phyloP scores from a whole-genome alignment of 495 filamentous ascomycete species.

The Talaromyces nanjingensis region DNA sequence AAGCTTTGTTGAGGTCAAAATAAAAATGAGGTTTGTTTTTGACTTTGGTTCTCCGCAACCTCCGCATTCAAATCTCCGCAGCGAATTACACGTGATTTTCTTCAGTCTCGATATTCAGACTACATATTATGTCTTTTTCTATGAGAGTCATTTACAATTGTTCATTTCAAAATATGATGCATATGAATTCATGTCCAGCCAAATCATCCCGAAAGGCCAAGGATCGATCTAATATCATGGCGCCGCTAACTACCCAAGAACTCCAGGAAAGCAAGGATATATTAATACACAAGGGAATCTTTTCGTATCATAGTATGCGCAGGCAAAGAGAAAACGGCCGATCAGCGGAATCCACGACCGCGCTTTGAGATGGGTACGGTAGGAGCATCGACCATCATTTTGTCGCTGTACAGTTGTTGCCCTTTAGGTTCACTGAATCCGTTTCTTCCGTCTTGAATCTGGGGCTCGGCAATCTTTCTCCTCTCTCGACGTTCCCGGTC shows the following conservation, averaged over 20 bases:
- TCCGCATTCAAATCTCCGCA: conserved; percentile 8
- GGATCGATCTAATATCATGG: neutral
- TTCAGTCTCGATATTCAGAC: neutral
- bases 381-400: conserved; percentile 39
- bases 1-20: neutral
- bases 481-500: conserved; percentile 37
- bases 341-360: conserved; percentile 9
- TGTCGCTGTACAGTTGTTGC: conserved; percentile 31
- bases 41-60: conserved; percentile 5
- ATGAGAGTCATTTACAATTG: too few relatives aligned
- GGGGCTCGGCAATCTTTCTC: conserved; percentile 34
- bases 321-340: neutral
- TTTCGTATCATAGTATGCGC: neutral
- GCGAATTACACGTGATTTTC: conserved; percentile 8
- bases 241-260: conserved; percentile 13
- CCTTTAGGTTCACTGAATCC: conserved; percentile 38
- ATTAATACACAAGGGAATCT: neutral
- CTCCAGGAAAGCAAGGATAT: conserved; percentile 20
- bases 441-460: conserved; percentile 53
- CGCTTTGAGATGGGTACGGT: conserved; percentile 18
- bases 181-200: neutral
- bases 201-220: neutral
- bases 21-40: conserved; percentile 1
- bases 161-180: neutral
- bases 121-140: too few relatives aligned